Evolutionary conservation across 2,329 filamentous ascomycete genomes (phyloP), one percentile per base, ranked within the genome.

Genomic region (Curvularia lunata): DNA sequence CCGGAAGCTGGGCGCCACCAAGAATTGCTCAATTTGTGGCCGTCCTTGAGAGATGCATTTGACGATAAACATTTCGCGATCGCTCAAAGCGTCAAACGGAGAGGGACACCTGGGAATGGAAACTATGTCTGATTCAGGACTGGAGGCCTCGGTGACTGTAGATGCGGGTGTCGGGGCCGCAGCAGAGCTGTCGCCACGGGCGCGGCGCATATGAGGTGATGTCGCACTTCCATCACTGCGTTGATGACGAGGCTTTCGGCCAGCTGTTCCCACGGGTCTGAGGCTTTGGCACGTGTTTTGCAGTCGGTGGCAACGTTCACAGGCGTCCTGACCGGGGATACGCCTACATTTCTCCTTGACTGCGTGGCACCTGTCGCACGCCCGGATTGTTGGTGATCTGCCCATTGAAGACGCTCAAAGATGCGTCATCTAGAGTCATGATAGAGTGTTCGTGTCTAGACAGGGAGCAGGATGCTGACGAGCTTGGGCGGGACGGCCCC

Each of bases 251-350:
- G 54, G 54, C 47, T 57, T 57, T 38, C 54, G 54, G 18, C 54
- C 54, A 28, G 54, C 54, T 13, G 45, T 57, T 21, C 43, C 45
- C 16, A 54, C 43, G 9, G 54, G 54, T 32, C 54, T 52, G 28
- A 57, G 50, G 13, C 34, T 57, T 18, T 54, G 54, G 50, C 54
- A 57, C 12, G 32, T 23, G 23, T 48, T 54, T 13, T 48, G 43
- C 23, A 57, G 54, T 23, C 54, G 50, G n/a, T 48, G 45, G 50
- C 54, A 57, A n/a, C 54, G 54, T 48, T 57, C 54, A 49, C 54
- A 57, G n/a, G 43, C 30, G 16, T 48, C 28, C 50, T 53, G 54
- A 30, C 50, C 50, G 13, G 54, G 38, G 28, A 57, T 19, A 19
- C 49, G 45, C 8, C 50, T 46, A 43, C 54, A 57, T 48, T 53